Conservation (phyloP, 2,329 filamentous ascomycete species). For the Coniochaeta prunicola region DNA sequence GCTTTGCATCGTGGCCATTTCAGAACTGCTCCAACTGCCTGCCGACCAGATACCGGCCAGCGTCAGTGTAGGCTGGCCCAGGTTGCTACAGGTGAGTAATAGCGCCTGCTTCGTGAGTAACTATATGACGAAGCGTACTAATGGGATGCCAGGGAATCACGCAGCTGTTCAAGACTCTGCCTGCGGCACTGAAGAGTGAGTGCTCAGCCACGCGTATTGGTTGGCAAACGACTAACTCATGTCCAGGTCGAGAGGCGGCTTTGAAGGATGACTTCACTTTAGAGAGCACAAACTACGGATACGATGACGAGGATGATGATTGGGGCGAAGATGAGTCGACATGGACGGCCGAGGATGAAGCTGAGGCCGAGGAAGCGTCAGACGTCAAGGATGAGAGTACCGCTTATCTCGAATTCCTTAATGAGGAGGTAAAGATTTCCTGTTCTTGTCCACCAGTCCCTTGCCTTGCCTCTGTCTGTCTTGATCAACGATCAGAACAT, state of each 20-base stretch:
- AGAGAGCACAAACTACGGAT: constrained; percentile 41
- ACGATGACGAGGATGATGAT: constrained; percentile 62
- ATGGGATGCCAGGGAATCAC: constrained; percentile 59
- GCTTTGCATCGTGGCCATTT: constrained; percentile 90
- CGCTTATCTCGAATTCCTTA: constrained; percentile 92
- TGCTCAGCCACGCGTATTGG: constrained; percentile 7
- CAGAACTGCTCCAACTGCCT: constrained; percentile 71
- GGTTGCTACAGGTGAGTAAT: constrained; percentile 59
- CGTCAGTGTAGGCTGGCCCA: constrained; percentile 90
- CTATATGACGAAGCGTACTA: constrained; percentile 1
- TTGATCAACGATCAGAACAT: not conserved
- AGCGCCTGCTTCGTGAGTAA: not conserved
- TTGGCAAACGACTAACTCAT: constrained; percentile 16
- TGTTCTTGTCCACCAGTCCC: not conserved
- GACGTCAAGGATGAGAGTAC: constrained; percentile 85
- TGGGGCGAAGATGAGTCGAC: constrained; percentile 76
- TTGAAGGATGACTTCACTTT: constrained; percentile 80
- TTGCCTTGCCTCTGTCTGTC: not conserved
- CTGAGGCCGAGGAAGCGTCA: constrained; percentile 52
- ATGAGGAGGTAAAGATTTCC: constrained; percentile 63
- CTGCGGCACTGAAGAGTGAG: constrained; percentile 77
- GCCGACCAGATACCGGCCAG: constrained; percentile 82
- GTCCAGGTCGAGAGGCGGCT: constrained; percentile 76
- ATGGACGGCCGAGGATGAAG: constrained; percentile 70
- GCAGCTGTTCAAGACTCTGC: constrained; percentile 84